phyloP scores from a whole-genome alignment of 441 rosid species.

The Erodium texanum region DNA sequence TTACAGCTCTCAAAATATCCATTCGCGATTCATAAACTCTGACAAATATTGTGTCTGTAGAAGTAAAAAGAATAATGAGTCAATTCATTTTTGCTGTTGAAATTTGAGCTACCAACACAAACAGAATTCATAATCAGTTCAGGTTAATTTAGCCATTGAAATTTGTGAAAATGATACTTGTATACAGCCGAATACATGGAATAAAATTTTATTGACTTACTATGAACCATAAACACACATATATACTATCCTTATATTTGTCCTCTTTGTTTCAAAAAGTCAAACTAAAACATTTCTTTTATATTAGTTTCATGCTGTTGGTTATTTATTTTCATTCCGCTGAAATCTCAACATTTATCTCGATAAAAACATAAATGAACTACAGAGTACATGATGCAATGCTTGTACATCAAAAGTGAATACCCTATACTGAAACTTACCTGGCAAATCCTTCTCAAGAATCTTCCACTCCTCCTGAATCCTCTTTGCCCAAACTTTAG shows the following conservation, averaged over 20 bases:
- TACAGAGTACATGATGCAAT: neutral
- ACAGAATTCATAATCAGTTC: no score
- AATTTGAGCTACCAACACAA: no score
- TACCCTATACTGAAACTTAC: slow-evolving; percentile 24
- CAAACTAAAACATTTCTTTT: neutral
- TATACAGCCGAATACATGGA: no score
- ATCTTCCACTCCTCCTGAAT: slow-evolving; percentile 87
- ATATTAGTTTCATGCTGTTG: neutral
- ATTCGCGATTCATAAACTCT: slow-evolving; percentile 82
- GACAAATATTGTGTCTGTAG: slow-evolving; percentile 67
- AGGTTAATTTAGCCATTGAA: no score
- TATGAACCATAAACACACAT: no score
- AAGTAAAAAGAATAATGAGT: slow-evolving; percentile 14
- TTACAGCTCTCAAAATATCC: slow-evolving; percentile 91
- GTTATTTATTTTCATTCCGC: neutral
- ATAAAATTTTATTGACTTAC: no score
- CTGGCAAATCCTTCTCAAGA: slow-evolving; percentile 85
- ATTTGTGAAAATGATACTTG: no score
- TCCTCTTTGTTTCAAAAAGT: neutral
- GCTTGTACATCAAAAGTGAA: neutral
- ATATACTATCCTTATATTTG: neutral
- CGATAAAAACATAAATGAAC: neutral
- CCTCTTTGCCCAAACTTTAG: slow-evolving; percentile 61
- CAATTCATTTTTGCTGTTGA: neutral
- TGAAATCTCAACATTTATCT: neutral